Base-by-base conservation (phyloP, 225 moss, liverwort and hornwort species). In the Bryum argenteum region DNA sequence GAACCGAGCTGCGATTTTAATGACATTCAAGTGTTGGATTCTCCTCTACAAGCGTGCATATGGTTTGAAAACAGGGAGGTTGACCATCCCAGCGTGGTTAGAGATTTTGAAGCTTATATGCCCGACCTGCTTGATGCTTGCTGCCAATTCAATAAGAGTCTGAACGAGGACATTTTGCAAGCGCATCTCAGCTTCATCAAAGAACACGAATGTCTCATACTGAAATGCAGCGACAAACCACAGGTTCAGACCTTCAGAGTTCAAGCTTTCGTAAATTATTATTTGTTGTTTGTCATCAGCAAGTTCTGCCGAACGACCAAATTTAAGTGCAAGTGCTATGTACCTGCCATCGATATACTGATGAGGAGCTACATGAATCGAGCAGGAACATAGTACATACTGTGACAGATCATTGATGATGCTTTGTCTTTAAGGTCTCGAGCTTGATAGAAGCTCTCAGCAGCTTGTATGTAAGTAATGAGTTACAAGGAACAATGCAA, bases 21-120 rank as follows among this genome's bases (percentile, higher is more conserved):
- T 55, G 22, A 54, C 22, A 28, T 45, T 47, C 26, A 37, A 63
- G 71, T 59, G 68, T 74, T 39, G 55, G 13, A 44, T 54, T 63
- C 70, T 75, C 60, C 75, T 54, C n/a, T 50, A 55, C 14, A 65
- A 51, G 77, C 59, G 23, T 69, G 74, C 44, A 67, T 64, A 50
- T 73, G 66, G 79, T 77, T 82, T 23, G 76, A 79, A 52, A 62
- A 66, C 22, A 33, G 22, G 58, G 82, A 63, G 54, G 17, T 13
- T 42, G 11, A 40, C 51, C 57, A 12, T 13, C 58, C 23, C 26
- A 9, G 53, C 22, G 53, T 53, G 28, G 33, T 63, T 62, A 76
- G 51, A 66, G 79, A 82, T 58, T 54, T 82, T 38, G 82, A 85
- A 65, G 22, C 65, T 23, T 63, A 80, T 9, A 50, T 72, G 71